Percentiles rank a stretch among this genome's conserved stretches.
These are phyloP conservation scores for Claviceps sp. DNA, from an alignment of 2,329 filamentous ascomycete genomes.

Conservation along the genomic window DNA sequence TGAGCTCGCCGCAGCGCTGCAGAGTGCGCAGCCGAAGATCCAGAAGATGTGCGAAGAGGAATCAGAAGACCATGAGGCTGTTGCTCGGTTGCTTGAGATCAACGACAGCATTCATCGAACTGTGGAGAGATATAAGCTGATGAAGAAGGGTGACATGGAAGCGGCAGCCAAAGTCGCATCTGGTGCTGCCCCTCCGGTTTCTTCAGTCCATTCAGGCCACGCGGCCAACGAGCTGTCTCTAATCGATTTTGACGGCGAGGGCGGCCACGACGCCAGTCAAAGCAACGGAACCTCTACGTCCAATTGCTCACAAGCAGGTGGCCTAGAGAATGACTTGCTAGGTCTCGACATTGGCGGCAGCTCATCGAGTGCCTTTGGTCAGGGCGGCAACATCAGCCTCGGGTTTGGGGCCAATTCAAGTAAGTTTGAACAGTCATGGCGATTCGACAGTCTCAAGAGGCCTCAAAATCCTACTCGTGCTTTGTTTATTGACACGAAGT, in stretches of 20 bases:
- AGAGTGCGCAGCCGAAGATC: conserved; percentile 94
- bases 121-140: conserved; percentile 84
- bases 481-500: conserved; percentile 8
- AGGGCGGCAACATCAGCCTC: conserved; percentile 71
- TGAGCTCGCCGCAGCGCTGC: conserved; percentile 78
- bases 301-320: conserved; percentile 38
- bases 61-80: conserved; percentile 89
- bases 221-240: conserved; percentile 65
- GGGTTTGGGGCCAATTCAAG: conserved; percentile 61
- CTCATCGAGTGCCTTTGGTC: conserved; percentile 47
- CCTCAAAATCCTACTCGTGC: too few species aligned
- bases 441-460: too few species aligned
- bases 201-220: conserved; percentile 32
- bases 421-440: conserved; percentile 23
- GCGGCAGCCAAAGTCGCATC: conserved; percentile 72
- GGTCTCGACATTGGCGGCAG: conserved; percentile 67
- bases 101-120: conserved; percentile 98
- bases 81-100: conserved; percentile 89
- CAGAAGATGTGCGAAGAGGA: conserved; percentile 99
- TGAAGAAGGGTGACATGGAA: conserved; percentile 89
- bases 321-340: conserved; percentile 79
- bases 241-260: conserved; percentile 72
- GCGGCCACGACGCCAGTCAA: conserved; percentile 39
- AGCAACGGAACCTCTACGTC: conserved; percentile 24
- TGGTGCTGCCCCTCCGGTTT: conserved; percentile 48